These are phyloP conservation scores for Evernia prunastri DNA, from an alignment of 495 filamentous ascomycete genomes.

Conservation along the genomic window DNA sequence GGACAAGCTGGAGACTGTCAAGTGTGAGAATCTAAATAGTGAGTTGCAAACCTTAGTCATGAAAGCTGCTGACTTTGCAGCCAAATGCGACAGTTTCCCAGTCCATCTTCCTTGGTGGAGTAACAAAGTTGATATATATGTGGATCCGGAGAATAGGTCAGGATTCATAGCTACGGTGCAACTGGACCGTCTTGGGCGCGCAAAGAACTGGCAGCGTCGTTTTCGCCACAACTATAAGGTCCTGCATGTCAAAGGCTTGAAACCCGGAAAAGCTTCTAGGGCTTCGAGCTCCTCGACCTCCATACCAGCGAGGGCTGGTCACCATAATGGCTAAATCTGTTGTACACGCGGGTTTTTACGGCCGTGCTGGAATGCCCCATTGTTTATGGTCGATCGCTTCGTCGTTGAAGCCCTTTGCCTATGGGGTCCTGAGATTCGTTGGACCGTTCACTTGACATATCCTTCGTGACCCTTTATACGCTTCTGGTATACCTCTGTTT, in stretches of 20 bases:
- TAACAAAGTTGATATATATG: not conserved
- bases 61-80: not conserved
- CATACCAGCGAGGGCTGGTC: not conserved
- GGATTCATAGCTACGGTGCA: not conserved
- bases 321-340: not conserved
- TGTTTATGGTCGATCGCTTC: not conserved
- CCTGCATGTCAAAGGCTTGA: slow-evolving; percentile 12
- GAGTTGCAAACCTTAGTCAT: not conserved
- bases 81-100: not conserved
- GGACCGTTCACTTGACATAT: not conserved
- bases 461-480: not conserved
- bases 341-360: not conserved
- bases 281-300: not conserved
- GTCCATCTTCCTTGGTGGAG: not conserved
- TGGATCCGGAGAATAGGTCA: not conserved
- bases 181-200: not conserved
- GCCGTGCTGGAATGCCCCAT: not conserved
- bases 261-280: not conserved
- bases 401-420: not conserved
- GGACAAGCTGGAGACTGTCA: not conserved
- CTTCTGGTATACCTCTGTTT: not conserved
- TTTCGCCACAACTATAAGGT: not conserved
- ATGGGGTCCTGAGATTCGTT: too few species aligned
- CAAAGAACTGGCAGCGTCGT: not conserved
- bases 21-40: not conserved